phyloP scores from a whole-genome alignment of 306 rosid genomes.

The Heteromeles arbutifolia region DNA sequence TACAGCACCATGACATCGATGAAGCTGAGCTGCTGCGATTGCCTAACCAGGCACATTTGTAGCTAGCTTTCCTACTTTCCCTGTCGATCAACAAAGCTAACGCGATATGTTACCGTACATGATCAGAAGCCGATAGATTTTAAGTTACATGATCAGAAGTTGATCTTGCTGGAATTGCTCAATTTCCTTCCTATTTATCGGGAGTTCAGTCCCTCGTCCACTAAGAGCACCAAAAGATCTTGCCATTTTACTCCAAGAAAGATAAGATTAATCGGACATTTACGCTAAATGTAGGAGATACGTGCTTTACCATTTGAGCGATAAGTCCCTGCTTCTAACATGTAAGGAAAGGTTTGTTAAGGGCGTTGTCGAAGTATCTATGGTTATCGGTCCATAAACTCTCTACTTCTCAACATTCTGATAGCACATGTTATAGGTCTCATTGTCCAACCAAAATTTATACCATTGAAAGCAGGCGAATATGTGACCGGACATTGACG shows the following conservation, averaged over 20 bases:
- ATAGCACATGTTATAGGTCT: no score
- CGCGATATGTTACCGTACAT: background rate
- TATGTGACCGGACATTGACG: no score
- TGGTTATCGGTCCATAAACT: background rate
- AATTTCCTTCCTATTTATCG: background rate
- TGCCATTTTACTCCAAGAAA: background rate
- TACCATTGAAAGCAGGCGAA: no score
- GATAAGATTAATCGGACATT: background rate
- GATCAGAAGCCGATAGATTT: background rate
- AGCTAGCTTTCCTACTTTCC: background rate
- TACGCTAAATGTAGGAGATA: background rate
- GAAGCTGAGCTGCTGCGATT: background rate
- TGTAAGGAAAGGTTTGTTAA: no score
- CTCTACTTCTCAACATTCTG: no score
- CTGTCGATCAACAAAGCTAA: background rate
- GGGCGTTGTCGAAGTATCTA: background rate
- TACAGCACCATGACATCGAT: background rate
- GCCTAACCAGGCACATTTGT: background rate
- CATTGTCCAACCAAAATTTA: no score
- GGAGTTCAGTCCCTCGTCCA: no score
- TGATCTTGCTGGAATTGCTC: background rate
- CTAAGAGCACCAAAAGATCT: no score
- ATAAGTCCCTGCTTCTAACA: no score
- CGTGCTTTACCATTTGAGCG: no score
- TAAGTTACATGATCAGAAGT: background rate